Conservation (phyloP, 148 eudicot genomes). For the Rhododendron molle region DNA sequence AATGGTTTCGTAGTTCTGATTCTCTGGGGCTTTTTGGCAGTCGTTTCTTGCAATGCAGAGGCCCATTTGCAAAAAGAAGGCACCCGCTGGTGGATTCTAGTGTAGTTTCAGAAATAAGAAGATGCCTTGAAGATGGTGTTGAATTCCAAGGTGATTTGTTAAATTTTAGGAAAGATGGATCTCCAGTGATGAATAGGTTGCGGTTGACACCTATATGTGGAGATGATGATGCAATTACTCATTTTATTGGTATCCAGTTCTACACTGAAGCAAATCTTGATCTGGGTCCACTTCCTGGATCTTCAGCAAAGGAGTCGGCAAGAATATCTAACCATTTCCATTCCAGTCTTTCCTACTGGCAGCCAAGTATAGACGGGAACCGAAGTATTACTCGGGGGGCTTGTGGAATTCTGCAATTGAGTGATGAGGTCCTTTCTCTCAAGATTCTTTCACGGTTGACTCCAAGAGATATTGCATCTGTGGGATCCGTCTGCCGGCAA, state of each 20-base stretch:
- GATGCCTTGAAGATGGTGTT: constrained; percentile 76
- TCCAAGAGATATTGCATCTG: constrained; percentile 91
- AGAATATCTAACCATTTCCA: constrained; percentile 44
- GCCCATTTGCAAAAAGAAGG: constrained; percentile 95
- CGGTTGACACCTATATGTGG: constrained; percentile 85
- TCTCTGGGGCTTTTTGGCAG: constrained; percentile 36
- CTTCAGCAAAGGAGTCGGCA: constrained; percentile 39
- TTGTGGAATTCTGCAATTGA: constrained; percentile 70
- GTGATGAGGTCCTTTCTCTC: constrained; percentile 77
- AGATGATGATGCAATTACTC: constrained; percentile 79
- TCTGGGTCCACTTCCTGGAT: constrained; percentile 74
- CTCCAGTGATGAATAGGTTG: constrained; percentile 79
- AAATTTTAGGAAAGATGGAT: constrained; percentile 87
- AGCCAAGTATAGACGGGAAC: constrained; percentile 32
- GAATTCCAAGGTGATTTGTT: constrained; percentile 91
- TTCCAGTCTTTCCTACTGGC: constrained; percentile 47
- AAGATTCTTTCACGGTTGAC: constrained; percentile 72
- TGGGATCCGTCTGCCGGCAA: constrained; percentile 67
- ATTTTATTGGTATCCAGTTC: constrained; percentile 80
- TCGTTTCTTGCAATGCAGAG: constrained; percentile 97
- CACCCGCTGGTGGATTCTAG: constrained; percentile 85
- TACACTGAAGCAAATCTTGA: constrained; percentile 69
- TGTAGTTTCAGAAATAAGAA: constrained; percentile 79
- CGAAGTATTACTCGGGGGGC: constrained; percentile 42
- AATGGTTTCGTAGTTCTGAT: background rate